Percentiles rank a stretch among this genome's conserved stretches.
These are phyloP conservation scores for Chenopodium formosanum DNA, from an alignment of 148 eudicot genomes.

Conservation along the genomic window DNA sequence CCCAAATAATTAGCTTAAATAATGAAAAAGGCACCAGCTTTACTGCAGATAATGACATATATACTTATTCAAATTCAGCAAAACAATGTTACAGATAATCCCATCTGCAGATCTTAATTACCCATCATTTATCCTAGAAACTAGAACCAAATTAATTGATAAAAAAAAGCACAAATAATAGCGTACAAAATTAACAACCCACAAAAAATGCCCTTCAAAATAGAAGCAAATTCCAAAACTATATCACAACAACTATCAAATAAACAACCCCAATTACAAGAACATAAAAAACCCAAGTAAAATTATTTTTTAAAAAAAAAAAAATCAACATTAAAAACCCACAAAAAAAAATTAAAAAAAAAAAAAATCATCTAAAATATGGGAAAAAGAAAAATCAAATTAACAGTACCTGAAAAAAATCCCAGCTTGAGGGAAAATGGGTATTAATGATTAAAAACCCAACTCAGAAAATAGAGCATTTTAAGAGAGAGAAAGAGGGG, in stretches of 20 bases:
- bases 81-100: background rate
- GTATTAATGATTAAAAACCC: constrained; percentile 25
- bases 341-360: background rate
- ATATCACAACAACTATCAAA: constrained; percentile 8
- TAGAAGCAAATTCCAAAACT: background rate
- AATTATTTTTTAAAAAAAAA: background rate
- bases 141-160: background rate
- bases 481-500: constrained; percentile 8
- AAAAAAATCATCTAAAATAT: background rate
- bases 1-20: constrained; percentile 5
- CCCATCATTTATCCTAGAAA: background rate
- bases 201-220: background rate
- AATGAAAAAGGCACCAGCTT: background rate
- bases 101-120: constrained; percentile 26
- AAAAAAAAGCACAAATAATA: background rate
- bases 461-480: background rate
- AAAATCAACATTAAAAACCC: background rate
- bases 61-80: background rate
- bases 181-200: background rate
- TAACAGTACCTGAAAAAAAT: constrained; percentile 5
- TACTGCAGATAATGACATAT: background rate
- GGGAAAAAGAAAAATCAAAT: background rate
- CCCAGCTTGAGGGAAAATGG: constrained; percentile 12
- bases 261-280: constrained; percentile 9
- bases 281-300: background rate